phyloP scores from a whole-genome alignment of 1,139 yeast genomes.

The Hemisphaericaspora xylofermentans region DNA sequence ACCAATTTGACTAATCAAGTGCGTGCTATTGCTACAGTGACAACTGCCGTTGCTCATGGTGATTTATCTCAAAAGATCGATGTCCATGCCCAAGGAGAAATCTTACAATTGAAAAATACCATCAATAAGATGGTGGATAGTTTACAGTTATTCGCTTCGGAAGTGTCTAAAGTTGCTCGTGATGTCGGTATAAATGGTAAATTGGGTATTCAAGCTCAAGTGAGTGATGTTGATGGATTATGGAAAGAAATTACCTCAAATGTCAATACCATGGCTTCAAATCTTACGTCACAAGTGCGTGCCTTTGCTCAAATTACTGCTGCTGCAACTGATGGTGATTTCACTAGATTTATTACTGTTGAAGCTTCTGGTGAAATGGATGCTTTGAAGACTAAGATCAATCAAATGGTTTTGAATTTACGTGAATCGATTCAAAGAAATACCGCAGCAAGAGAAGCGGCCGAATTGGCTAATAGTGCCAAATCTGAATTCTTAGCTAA shows the following conservation, averaged over 20 bases:
- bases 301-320: constrained; percentile 93
- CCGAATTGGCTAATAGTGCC: constrained; percentile 86
- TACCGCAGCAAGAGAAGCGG: constrained; percentile 92
- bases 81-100: constrained; percentile 88
- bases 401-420: constrained; percentile 85
- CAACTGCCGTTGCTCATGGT: constrained; percentile 92
- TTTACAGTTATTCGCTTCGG: constrained; percentile 81
- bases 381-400: constrained; percentile 84
- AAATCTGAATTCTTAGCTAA: constrained; percentile 88
- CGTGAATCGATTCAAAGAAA: constrained; percentile 88
- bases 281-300: constrained; percentile 86
- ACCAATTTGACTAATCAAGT: constrained; percentile 86
- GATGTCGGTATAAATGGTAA: constrained; percentile 94
- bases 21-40: constrained; percentile 85
- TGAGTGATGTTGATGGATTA: constrained; percentile 83
- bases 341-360: constrained; percentile 84
- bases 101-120: constrained; percentile 72
- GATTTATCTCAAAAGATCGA: constrained; percentile 84
- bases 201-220: constrained; percentile 89
- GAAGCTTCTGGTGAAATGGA: constrained; percentile 95
- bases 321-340: constrained; percentile 92
- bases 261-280: constrained; percentile 91
- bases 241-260: constrained; percentile 94
- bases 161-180: constrained; percentile 85
- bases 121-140: constrained; percentile 92